Percentiles rank a stretch among this genome's conserved stretches.
phyloP scores from a whole-genome alignment of 2,329 filamentous ascomycete species.

The Scleromitrula shiraiana region DNA sequence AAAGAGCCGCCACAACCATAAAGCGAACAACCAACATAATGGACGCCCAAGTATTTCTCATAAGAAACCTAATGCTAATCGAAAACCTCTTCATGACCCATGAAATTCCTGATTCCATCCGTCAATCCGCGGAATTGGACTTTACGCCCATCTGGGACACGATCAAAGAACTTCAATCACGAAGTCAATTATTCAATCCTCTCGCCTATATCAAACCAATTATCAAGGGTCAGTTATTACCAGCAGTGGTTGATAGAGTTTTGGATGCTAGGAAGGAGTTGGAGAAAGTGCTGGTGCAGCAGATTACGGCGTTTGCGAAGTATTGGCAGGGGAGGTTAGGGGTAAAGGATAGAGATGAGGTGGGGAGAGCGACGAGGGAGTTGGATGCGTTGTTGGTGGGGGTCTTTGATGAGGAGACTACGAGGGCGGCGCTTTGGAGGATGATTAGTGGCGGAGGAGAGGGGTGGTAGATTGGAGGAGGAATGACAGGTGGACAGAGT shows the following conservation, averaged over 20 bases:
- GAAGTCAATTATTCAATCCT: slow-evolving; percentile 46
- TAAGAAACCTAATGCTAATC: slow-evolving; percentile 88
- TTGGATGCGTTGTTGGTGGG: slow-evolving; percentile 47
- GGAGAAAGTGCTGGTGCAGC: slow-evolving; percentile 53
- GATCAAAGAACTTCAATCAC: slow-evolving; percentile 39
- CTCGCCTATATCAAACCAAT: slow-evolving; percentile 37
- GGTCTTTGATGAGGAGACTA: slow-evolving; percentile 39
- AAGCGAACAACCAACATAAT: slow-evolving; percentile 52
- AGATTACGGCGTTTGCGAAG: slow-evolving; percentile 55
- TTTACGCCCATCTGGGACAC: slow-evolving; percentile 59
- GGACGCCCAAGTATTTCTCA: slow-evolving; percentile 83
- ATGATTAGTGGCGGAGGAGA: slow-evolving; percentile 22
- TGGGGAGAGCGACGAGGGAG: slow-evolving; percentile 47
- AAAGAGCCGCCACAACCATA: slow-evolving; percentile 66
- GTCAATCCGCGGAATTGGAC: slow-evolving; percentile 47
- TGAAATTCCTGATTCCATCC: slow-evolving; percentile 68
- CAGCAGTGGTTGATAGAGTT: slow-evolving; percentile 32
- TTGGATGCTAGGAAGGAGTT: slow-evolving; percentile 58
- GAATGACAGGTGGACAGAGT: no score
- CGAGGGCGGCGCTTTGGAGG: slow-evolving; percentile 27
- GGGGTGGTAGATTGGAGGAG: no score
- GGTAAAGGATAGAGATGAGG: slow-evolving; percentile 37
- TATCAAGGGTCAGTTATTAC: slow-evolving; percentile 30
- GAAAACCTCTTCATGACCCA: slow-evolving; percentile 96
- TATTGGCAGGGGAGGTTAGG: slow-evolving; percentile 45